A percentile compares a stretch with the other conserved stretches of the same genome.
Conservation (phyloP, 139 green algal genomes). For the Edaphochlamys debaryana region DNA sequence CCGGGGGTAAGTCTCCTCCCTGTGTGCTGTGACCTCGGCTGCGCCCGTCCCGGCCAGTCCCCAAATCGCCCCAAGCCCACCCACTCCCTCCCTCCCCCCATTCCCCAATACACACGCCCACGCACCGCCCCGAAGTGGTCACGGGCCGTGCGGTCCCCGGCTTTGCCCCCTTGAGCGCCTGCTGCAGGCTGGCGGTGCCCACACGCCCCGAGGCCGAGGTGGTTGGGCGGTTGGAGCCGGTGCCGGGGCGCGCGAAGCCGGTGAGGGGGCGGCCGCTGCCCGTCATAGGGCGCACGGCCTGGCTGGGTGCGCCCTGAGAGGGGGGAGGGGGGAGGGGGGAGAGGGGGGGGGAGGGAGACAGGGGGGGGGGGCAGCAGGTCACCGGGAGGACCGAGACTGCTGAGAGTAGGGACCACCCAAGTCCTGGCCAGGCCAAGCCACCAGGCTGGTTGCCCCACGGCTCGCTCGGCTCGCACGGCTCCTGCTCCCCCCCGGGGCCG, state of each 20-base stretch:
- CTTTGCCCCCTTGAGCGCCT: conserved; percentile 43
- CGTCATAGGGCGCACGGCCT: conserved; percentile 72
- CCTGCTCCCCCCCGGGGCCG: too few species aligned
- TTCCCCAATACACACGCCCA: background rate
- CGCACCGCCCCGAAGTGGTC: conserved; percentile 73
- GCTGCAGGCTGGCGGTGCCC: conserved; percentile 50
- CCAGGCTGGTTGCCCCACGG: too few species aligned
- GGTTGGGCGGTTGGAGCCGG: conserved; percentile 37
- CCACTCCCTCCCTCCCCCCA: too few species aligned
- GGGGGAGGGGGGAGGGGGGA: background rate
- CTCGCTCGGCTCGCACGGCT: too few species aligned
- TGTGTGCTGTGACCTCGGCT: too few species aligned
- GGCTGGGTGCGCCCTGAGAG: conserved; percentile 48
- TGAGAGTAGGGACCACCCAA: too few species aligned
- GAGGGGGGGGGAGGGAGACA: background rate
- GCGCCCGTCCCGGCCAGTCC: too few species aligned
- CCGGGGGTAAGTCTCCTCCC: too few species aligned
- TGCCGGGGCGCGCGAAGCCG: conserved; percentile 77
- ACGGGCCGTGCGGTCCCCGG: conserved; percentile 74
- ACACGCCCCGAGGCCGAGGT: conserved; percentile 38
- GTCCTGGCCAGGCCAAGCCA: too few species aligned
- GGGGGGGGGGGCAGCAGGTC: background rate
- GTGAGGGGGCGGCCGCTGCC: conserved; percentile 68
- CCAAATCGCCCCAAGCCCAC: too few species aligned
- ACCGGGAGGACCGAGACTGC: too few species aligned